A percentile compares a stretch with the other conserved stretches of the same genome.
Conservation (phyloP, 495 filamentous ascomycete species). For the Lichenothelia convexa region DNA sequence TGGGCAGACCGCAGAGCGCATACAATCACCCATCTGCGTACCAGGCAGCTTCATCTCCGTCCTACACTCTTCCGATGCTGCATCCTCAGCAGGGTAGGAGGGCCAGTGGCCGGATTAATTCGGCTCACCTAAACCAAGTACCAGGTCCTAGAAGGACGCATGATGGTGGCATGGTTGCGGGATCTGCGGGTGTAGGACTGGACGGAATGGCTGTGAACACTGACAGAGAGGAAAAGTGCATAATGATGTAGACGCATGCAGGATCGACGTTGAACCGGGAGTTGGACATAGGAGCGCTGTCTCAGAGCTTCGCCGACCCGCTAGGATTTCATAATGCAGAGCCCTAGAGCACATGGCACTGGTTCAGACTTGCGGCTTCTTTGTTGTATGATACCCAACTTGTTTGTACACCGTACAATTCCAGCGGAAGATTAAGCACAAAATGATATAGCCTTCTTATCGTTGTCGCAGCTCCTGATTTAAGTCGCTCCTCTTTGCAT, state of each 20-base stretch:
- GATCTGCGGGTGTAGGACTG: neutral
- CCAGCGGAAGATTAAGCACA: too few relatives aligned
- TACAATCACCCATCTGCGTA: constrained; percentile 1
- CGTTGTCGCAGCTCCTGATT: too few relatives aligned
- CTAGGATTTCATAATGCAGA: too few relatives aligned
- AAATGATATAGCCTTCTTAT: too few relatives aligned
- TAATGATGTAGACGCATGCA: constrained; percentile 18
- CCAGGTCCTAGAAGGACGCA: neutral
- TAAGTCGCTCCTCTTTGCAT: too few relatives aligned
- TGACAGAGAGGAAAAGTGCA: constrained; percentile 20
- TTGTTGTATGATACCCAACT: too few relatives aligned
- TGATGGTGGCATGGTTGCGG: constrained; percentile 5
- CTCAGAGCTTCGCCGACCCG: too few relatives aligned
- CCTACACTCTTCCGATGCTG: constrained; percentile 2
- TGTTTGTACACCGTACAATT: too few relatives aligned
- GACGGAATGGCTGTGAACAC: constrained; percentile 3
- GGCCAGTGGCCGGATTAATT: neutral
- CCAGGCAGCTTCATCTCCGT: neutral
- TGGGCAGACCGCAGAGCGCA: constrained; percentile 6
- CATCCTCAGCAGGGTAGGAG: neutral
- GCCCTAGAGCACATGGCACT: too few relatives aligned
- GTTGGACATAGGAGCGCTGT: too few relatives aligned
- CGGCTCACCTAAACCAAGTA: neutral
- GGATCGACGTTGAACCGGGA: too few relatives aligned
- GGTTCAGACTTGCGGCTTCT: too few relatives aligned